phyloP scores from a whole-genome alignment of 768 basidiomycete genomes.

The Tulasnella sp. region DNA sequence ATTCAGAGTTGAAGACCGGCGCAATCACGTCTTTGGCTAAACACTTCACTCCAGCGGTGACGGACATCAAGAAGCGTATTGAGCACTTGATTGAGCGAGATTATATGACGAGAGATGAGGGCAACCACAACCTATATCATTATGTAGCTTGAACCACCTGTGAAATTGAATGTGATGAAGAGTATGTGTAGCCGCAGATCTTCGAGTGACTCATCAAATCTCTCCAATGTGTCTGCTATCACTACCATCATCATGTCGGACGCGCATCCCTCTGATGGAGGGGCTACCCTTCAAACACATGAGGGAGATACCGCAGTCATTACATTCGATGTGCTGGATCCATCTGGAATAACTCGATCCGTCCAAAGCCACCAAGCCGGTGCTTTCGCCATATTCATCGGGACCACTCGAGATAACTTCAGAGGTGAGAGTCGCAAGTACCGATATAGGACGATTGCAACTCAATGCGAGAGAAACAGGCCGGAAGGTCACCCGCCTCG shows the following conservation, averaged over 20 bases:
- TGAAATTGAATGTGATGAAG: background rate
- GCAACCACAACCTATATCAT: slow-evolving; percentile 56
- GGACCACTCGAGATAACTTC: slow-evolving; percentile 79
- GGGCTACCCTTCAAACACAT: background rate
- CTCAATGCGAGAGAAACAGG: slow-evolving; percentile 31
- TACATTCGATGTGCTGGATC: slow-evolving; percentile 48
- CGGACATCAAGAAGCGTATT: slow-evolving; percentile 75
- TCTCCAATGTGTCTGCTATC: too few relatives aligned
- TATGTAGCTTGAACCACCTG: slow-evolving; percentile 41
- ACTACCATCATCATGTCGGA: too few relatives aligned
- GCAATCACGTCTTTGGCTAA: slow-evolving; percentile 79
- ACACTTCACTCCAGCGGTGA: slow-evolving; percentile 78
- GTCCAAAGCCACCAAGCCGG: slow-evolving; percentile 57
- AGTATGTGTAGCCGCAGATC: too few relatives aligned
- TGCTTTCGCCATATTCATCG: slow-evolving; percentile 66
- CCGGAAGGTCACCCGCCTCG: slow-evolving; percentile 56
- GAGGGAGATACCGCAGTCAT: slow-evolving; percentile 44
- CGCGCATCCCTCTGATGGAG: too few relatives aligned
- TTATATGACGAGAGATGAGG: slow-evolving; percentile 49
- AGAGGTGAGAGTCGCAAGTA: slow-evolving; percentile 41
- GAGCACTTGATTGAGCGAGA: slow-evolving; percentile 65
- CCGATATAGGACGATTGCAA: background rate
- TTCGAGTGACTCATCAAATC: too few relatives aligned
- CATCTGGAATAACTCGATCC: slow-evolving; percentile 44
- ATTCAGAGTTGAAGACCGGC: slow-evolving; percentile 68